Evolutionary conservation across 2,329 filamentous ascomycete species (phyloP).

Genomic region (Aureobasidium melanogenum): DNA sequence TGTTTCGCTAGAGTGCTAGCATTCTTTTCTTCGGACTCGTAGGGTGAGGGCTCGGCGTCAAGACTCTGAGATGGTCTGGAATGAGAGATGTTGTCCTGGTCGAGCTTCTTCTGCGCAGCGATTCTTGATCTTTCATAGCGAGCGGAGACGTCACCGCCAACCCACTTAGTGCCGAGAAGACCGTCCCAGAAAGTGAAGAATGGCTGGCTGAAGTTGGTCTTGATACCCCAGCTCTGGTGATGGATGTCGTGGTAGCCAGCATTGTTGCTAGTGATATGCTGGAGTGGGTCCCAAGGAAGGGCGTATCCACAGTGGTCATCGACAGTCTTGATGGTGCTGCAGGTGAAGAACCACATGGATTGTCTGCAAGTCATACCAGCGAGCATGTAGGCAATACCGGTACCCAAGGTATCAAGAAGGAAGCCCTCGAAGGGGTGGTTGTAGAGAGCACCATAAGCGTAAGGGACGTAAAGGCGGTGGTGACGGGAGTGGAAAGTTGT

Average conservation of each 20-base stretch:
- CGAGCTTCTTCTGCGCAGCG: constrained; percentile 48
- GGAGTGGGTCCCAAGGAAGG: constrained; percentile 91
- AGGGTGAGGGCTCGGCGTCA: constrained; percentile 15
- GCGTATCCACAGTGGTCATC: constrained; percentile 95
- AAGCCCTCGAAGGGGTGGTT: constrained; percentile 95
- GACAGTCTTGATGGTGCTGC: constrained; percentile 89
- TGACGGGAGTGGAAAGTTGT: constrained; percentile 88
- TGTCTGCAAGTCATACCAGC: constrained; percentile 77
- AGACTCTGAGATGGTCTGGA: constrained; percentile 1
- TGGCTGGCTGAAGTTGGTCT: constrained; percentile 66
- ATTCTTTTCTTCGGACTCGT: constrained; percentile 19
- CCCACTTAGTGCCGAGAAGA: constrained; percentile 73
- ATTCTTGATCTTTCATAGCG: constrained; percentile 50
- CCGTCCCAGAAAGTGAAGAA: constrained; percentile 57
- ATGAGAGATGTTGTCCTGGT: constrained; percentile 25
- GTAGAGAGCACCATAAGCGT: constrained; percentile 93
- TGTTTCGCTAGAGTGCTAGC: constrained; percentile 18
- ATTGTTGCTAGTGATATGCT: constrained; percentile 88
- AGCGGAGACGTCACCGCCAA: constrained; percentile 53
- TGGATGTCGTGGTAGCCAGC: constrained; percentile 96
- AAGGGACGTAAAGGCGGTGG: constrained; percentile 94
- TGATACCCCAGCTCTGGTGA: constrained; percentile 98
- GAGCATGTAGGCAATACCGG: constrained; percentile 72
- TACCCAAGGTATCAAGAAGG: constrained; percentile 81
- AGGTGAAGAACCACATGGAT: constrained; percentile 80